Conservation (phyloP, 2,329 filamentous ascomycete species). For the Stachybotrys chartarum region DNA sequence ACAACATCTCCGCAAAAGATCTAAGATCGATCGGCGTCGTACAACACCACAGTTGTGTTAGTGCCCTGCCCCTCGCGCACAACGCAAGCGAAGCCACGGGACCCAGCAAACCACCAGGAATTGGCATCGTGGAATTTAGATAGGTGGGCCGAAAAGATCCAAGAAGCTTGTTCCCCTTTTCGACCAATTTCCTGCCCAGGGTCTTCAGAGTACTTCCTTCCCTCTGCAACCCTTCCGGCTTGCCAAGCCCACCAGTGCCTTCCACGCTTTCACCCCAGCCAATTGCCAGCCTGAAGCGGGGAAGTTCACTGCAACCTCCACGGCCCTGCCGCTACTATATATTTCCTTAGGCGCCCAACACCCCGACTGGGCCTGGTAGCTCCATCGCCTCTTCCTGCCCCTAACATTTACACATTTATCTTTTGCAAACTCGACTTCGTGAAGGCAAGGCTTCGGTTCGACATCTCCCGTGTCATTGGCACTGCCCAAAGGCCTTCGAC, state of each 20-base stretch:
- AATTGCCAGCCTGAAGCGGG: constrained; percentile 15
- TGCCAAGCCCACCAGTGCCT: constrained; percentile 4
- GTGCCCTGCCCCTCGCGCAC: no score
- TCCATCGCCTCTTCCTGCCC: background rate
- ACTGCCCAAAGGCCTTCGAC: constrained; percentile 18
- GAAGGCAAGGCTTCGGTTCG: background rate
- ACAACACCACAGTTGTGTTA: no score
- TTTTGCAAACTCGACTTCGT: background rate
- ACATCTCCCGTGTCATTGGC: background rate
- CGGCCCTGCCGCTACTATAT: background rate
- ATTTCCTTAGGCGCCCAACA: background rate
- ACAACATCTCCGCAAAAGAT: no score
- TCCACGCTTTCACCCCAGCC: constrained; percentile 2
- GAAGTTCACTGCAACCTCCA: constrained; percentile 1
- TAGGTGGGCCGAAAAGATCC: no score
- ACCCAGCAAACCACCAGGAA: background rate
- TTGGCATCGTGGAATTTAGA: background rate
- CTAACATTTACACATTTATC: background rate
- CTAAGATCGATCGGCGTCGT: no score
- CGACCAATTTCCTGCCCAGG: background rate
- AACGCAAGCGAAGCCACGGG: background rate
- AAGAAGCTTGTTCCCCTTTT: background rate
- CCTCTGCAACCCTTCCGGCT: background rate
- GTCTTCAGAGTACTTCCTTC: background rate
- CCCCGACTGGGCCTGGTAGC: background rate